Evolutionary conservation across 257 asterid species (phyloP), one percentile per base, ranked within the genome.

Genomic region (Solanum sejunctum): DNA sequence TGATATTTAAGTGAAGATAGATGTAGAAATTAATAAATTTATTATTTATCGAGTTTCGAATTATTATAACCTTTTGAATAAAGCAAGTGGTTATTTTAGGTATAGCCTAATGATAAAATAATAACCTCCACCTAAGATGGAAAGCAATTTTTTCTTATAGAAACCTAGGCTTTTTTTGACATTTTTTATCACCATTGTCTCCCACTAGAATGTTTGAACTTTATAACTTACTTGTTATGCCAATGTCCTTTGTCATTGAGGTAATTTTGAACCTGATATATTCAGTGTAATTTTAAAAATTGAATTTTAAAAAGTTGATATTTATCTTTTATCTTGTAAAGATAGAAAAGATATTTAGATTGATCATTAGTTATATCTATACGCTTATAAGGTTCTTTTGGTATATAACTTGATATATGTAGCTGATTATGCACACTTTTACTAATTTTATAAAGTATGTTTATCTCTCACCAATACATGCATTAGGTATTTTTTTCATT

Each of bases 161-260:
- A 47, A 21, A 7, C 60, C 58, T 47, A 47, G 39, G 81, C 60
- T 73, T 21, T 77, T 70, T 36, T 36, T 36, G 47, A 58, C 36
- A 16, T 52, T 70, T 87, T 56, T 77, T 47, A 66, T 77, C 66
- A 54, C 58, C 84, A 54, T 85, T 67, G 82, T 85, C 83, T 84
- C 85, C 45, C 85, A 61, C 64, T 51, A 54, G 67, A 12, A 16
- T 15, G 6, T 32, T 36, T 56, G 6, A 78, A 52, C 64, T 23
- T 57, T 20, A 75, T 63, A 11, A 63, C 10, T 23, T 63, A 66
- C 47, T 6, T 13, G 21, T 66, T 67, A 67, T 67, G 23, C 23
- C 51, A 67, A 16, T 67, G 77, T 67, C 51, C n/a, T 15, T 67
- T 36, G 23, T 67, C 21, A 32, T 67, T 67, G 15, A 69, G 26